Base-by-base conservation (phyloP, 176 grass and related monocot species). In the Aegilops sharonensis region DNA sequence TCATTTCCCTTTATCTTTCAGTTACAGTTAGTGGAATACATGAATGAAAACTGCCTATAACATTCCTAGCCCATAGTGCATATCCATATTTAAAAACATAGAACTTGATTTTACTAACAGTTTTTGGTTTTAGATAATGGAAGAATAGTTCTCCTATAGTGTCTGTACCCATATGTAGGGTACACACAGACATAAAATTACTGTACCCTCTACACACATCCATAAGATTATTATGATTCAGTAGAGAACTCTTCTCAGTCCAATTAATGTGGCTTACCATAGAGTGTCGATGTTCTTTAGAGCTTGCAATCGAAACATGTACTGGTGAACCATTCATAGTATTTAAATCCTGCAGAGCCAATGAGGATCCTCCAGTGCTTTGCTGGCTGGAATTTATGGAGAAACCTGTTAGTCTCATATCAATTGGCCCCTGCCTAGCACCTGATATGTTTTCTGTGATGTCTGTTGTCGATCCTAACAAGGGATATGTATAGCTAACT, bases 351-450 rank as follows among this genome's bases (percentile, higher is more conserved):
- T 78, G 57, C 8, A 54, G 54, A 11, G 31, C 82, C 4, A 39
- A 9, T 35, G 79, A 65, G 37, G 71, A 85, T 9, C 54, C 83
- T 68, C 35, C 69, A 75, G 37, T 86, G 78, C 84, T 87, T 10
- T 66, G 48, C 27, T 82, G 37, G 40, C 85, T 75, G 45, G 85
- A 36, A 48, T 62, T n/a, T n/a, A n/a, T n/a, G n/a, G n/a, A n/a
- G n/a, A n/a, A n/a, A n/a, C n/a, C n/a, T n/a, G n/a, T n/a, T n/a
- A n/a, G n/a, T n/a, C n/a, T n/a, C n/a, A n/a, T n/a, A n/a, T n/a
- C n/a, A n/a, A n/a, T n/a, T n/a, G n/a, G n/a, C n/a, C n/a, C n/a
- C n/a, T n/a, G n/a, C n/a, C n/a, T n/a, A n/a, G n/a, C n/a, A n/a
- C n/a, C n/a, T n/a, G n/a, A n/a, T n/a, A n/a, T n/a, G n/a, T n/a